Conservation (phyloP, 176 grass and related monocot genomes). For the Themeda triandra region DNA sequence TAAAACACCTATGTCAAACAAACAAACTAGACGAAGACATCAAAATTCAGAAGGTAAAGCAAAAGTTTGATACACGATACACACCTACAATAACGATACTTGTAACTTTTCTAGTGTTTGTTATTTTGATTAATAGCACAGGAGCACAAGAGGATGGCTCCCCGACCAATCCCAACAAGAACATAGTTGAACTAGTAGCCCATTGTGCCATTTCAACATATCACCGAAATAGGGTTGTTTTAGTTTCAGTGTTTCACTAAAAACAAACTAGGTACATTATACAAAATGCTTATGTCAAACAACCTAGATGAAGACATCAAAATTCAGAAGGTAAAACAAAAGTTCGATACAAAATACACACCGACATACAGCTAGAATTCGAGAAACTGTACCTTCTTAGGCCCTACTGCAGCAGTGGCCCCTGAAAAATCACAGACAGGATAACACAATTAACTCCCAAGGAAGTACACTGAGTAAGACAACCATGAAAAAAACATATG, state of each 20-base stretch:
- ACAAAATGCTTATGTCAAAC: not conserved
- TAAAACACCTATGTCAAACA: not conserved
- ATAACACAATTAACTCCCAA: constrained; percentile 22
- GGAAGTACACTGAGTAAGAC: not conserved
- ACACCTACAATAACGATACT: too few species aligned
- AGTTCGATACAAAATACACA: not conserved
- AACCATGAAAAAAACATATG: not conserved
- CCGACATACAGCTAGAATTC: not conserved
- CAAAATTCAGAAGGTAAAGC: constrained; percentile 10
- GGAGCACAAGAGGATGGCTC: not conserved
- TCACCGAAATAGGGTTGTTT: not conserved
- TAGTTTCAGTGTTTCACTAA: not conserved
- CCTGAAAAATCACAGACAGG: constrained; percentile 33
- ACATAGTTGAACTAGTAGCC: not conserved
- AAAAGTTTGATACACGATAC: not conserved
- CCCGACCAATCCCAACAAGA: not conserved
- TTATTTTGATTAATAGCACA: not conserved
- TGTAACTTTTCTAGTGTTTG: too few species aligned
- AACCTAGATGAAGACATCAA: not conserved
- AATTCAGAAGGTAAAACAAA: constrained; percentile 18
- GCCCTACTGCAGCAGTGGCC: not conserved
- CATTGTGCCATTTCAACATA: not conserved
- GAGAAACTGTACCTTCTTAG: constrained; percentile 41
- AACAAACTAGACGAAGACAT: not conserved
- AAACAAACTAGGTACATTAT: not conserved